A percentile compares a stretch with the other conserved stretches of the same genome.
Evolutionary conservation across 352 stramenopile species (phyloP).

Genomic region (Blastocystis sp.): DNA sequence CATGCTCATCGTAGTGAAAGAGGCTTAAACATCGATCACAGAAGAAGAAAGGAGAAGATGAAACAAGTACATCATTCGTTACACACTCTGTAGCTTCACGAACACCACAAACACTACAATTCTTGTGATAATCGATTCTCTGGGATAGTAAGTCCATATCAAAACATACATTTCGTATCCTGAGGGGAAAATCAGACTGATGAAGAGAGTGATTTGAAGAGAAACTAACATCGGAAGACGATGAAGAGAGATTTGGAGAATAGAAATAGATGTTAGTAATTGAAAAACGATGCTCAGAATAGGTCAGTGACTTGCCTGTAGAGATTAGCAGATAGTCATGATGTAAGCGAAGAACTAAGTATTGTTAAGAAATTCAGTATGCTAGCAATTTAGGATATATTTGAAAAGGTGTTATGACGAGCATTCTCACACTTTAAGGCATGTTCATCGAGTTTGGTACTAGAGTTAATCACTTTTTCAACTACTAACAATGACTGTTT

Average conservation of each 20-base stretch:
- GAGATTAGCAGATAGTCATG: constrained; percentile 37
- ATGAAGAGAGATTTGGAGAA: background rate
- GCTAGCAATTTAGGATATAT: background rate
- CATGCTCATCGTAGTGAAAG: constrained; percentile 10
- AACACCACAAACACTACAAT: background rate
- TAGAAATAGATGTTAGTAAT: constrained; percentile 33
- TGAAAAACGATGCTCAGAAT: constrained; percentile 23
- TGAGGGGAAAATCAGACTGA: background rate
- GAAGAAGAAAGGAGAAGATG: constrained; percentile 36
- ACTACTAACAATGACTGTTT: background rate
- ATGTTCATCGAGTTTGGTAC: background rate
- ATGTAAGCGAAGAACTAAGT: constrained; percentile 17
- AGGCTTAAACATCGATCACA: background rate
- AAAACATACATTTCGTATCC: constrained; percentile 1
- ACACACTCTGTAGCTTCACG: background rate
- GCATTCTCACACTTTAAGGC: background rate
- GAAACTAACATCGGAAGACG: background rate
- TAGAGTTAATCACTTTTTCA: background rate
- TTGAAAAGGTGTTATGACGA: background rate
- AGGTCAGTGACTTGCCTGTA: background rate
- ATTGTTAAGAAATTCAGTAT: background rate
- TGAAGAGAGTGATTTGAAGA: background rate
- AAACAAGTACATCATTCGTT: constrained; percentile 15
- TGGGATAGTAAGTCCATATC: background rate
- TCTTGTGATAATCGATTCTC: background rate